phyloP scores from a whole-genome alignment of 352 stramenopile genomes.

The Pythium rhizo-oryzae region DNA sequence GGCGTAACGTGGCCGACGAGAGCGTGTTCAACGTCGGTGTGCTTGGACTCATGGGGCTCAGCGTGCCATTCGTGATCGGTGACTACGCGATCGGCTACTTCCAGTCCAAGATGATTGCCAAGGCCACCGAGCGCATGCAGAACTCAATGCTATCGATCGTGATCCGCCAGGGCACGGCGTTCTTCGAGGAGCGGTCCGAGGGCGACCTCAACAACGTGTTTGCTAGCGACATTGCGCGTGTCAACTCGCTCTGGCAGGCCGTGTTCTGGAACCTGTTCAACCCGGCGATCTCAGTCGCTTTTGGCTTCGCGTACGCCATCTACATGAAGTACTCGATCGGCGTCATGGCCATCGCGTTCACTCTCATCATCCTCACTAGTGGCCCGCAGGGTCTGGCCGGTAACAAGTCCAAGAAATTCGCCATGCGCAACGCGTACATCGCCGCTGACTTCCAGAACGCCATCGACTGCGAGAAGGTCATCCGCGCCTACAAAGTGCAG shows the following conservation, averaged over 20 bases:
- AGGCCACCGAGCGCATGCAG: slow-evolving; percentile 83
- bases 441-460: slow-evolving; percentile 90
- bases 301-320: slow-evolving; percentile 84
- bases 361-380: slow-evolving; percentile 76
- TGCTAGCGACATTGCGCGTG: slow-evolving; percentile 82
- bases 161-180: slow-evolving; percentile 73
- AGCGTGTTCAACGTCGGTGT: slow-evolving; percentile 65
- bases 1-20: slow-evolving; percentile 45
- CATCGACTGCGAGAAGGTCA: slow-evolving; percentile 84
- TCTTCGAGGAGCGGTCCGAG: slow-evolving; percentile 85
- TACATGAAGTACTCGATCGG: slow-evolving; percentile 86
- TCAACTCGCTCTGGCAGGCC: slow-evolving; percentile 86
- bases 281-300: slow-evolving; percentile 73
- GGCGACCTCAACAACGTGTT: slow-evolving; percentile 91
- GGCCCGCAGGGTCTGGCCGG: slow-evolving; percentile 83
- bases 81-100: slow-evolving; percentile 89
- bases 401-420: slow-evolving; percentile 87
- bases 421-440: slow-evolving; percentile 86
- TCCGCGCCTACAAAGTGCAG: slow-evolving; percentile 85
- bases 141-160: slow-evolving; percentile 79
- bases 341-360: slow-evolving; percentile 85
- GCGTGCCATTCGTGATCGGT: slow-evolving; percentile 84
- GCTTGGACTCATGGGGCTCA: slow-evolving; percentile 71
- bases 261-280: slow-evolving; percentile 91
- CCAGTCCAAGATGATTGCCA: slow-evolving; percentile 91